Percentiles rank a stretch among this genome's conserved stretches.
Evolutionary conservation across 2,329 filamentous ascomycete genomes (phyloP).

Genomic region (Pestalotiopsis fici): DNA sequence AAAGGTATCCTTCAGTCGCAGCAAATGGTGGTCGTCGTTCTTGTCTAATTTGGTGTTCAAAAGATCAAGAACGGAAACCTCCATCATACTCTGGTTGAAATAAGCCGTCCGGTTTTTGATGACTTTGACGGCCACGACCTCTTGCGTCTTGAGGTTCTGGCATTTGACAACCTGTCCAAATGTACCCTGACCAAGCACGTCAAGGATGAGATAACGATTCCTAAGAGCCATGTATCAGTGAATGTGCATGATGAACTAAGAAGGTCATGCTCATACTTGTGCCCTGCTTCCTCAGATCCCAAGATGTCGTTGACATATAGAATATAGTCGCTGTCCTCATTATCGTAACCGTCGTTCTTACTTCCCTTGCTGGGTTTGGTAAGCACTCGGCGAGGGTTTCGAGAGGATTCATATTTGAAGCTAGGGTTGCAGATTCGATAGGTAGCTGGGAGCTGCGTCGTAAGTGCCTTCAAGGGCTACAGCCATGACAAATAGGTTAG

Average conservation of each 20-base stretch:
- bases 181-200: conserved; percentile 94
- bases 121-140: conserved; percentile 98
- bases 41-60: conserved; percentile 99
- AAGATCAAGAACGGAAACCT: conserved; percentile 94
- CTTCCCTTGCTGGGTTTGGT: conserved; percentile 98
- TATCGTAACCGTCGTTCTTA: conserved; percentile 99
- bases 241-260: conserved; percentile 5
- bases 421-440: conserved; percentile 97
- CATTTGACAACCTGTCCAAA: conserved; percentile 99
- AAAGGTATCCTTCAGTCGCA: conserved; percentile 95
- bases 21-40: conserved; percentile 95
- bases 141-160: conserved; percentile 96
- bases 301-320: conserved; percentile 98
- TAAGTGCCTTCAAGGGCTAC: conserved; percentile 92
- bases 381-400: conserved; percentile 91
- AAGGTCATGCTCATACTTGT: conserved; percentile 67
- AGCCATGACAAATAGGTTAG: background rate
- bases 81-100: conserved; percentile 99
- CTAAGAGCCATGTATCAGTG: conserved; percentile 38
- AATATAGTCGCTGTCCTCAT: conserved; percentile 99
- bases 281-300: conserved; percentile 94
- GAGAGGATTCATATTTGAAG: conserved; percentile 98
- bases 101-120: conserved; percentile 99
- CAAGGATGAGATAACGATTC: conserved; percentile 94
- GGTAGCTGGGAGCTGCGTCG: conserved; percentile 87